A percentile compares a stretch with the other conserved stretches of the same genome.
Conservation (phyloP, 805 yeast genomes). For the Suhomyces emberorum region DNA sequence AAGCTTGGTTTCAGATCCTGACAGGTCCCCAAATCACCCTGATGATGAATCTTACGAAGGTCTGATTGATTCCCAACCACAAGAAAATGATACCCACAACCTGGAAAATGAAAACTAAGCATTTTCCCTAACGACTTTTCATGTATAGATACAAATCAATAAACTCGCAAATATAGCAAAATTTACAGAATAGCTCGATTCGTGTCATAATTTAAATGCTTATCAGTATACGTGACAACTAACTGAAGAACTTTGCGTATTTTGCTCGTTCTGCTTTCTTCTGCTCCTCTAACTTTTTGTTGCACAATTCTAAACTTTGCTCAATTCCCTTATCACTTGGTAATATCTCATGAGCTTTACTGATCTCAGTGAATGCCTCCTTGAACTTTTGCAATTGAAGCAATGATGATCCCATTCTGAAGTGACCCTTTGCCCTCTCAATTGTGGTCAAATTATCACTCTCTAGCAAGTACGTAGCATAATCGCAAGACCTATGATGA, state of each 20-base stretch:
- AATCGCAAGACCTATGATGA: conserved; percentile 50
- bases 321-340: conserved; percentile 51
- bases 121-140: too few relatives aligned
- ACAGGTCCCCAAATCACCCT: too few relatives aligned
- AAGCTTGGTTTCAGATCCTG: conserved; percentile 19
- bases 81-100: too few relatives aligned
- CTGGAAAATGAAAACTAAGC: too few relatives aligned
- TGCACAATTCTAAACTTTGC: conserved; percentile 41
- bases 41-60: neutral
- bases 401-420: conserved; percentile 50
- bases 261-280: conserved; percentile 52
- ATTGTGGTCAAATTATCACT: conserved; percentile 29
- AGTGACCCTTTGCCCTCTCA: conserved; percentile 58
- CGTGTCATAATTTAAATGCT: neutral
- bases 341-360: conserved; percentile 39
- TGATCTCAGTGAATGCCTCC: conserved; percentile 47
- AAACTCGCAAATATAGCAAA: too few relatives aligned
- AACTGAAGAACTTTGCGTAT: conserved; percentile 60
- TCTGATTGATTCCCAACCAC: too few relatives aligned
- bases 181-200: neutral
- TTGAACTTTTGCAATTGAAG: conserved; percentile 43
- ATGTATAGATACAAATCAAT: too few relatives aligned
- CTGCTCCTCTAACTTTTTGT: conserved; percentile 36
- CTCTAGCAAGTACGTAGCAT: conserved; percentile 56
- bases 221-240: too few relatives aligned